Base-by-base conservation (phyloP, 1,284 basidiomycete genomes). In the Microbotryomycetes sp. region DNA sequence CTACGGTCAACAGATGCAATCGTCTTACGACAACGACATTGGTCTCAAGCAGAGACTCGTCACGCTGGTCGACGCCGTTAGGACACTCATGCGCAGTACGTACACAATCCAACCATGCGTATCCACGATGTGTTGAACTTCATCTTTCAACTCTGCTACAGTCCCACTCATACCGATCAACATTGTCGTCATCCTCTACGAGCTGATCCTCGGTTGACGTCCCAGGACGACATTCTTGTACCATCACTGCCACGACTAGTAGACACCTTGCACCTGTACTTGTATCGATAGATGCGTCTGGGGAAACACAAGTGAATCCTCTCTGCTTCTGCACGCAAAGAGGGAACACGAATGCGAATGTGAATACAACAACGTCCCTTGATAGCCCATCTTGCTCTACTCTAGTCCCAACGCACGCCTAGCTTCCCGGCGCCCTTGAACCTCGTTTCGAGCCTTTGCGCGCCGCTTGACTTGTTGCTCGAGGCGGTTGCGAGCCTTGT, bases 111-210 rank as follows among this genome's bases (percentile, higher is more conserved):
- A 50, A 50, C 35, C 35, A 41, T n/a, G n/a, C n/a, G 35, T 18
- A 41, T 11, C 9, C 35, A 18, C 18, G 18, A 9, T 41, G 11
- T 41, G 18, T 18, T 41, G 35, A 41, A 9, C 18, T 18, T 41
- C 35, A 41, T 41, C 16, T 7, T 2, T 21, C 13, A 16, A n/a
- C 4, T 16, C 28, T 24, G 9, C 23, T 24, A 23, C 56, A 68
- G 66, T 68, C 29, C 66, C 66, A 1, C 59, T 68, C 18, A 68
- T 68, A 7, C 66, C 64, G 9, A 68, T 68, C 58, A 68, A 68
- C 54, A 59, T 68, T 29, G 59, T 60, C 54, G 59, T 68, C 48
- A 57, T 65, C 56, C 1, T 65, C 23, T 68, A 68, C 59, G 64
- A 66, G 49, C 18, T 68, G 48, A 46, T 68, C 13, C 52, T 65